Evolutionary conservation across 78 protist genomes (phyloP).

Genomic region (Monocercomonoides exilis): DNA sequence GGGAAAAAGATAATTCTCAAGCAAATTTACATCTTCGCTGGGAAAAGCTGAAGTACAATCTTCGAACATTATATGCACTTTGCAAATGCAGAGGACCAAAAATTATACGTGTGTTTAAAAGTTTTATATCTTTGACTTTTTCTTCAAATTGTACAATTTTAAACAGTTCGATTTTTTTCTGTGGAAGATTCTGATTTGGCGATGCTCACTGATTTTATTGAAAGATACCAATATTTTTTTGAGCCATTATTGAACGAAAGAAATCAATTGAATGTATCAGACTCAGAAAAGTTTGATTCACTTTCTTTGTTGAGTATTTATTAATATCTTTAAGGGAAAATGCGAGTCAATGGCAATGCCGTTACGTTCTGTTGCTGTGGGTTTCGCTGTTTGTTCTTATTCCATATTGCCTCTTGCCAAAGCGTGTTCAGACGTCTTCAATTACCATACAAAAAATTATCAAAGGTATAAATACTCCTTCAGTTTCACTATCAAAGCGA

Average conservation of each 20-base stretch:
- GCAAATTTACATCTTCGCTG: too few species aligned
- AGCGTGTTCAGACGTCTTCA: too few species aligned
- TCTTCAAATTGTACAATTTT: too few species aligned
- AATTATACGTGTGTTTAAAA: too few species aligned
- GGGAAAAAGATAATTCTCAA: too few species aligned
- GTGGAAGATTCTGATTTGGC: background rate
- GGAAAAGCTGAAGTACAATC: background rate
- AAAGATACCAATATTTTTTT: background rate
- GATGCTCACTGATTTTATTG: background rate
- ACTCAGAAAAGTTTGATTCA: background rate
- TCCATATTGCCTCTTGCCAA: too few species aligned
- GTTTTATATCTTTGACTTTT: too few species aligned
- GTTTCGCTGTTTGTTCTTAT: too few species aligned
- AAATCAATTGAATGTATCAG: background rate
- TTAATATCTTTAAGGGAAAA: background rate
- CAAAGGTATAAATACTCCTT: too few species aligned
- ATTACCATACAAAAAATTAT: too few species aligned
- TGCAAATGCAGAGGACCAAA: background rate
- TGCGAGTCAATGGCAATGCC: background rate
- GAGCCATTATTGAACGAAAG: background rate
- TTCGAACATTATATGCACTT: background rate
- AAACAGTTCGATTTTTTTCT: background rate
- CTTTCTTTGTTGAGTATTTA: background rate
- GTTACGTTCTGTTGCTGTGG: background rate
- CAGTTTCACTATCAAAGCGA: too few species aligned